Percentiles rank a stretch among this genome's conserved stretches.
Evolutionary conservation across 306 rosid species (phyloP).

Genomic region (Fragaria iinumae): DNA sequence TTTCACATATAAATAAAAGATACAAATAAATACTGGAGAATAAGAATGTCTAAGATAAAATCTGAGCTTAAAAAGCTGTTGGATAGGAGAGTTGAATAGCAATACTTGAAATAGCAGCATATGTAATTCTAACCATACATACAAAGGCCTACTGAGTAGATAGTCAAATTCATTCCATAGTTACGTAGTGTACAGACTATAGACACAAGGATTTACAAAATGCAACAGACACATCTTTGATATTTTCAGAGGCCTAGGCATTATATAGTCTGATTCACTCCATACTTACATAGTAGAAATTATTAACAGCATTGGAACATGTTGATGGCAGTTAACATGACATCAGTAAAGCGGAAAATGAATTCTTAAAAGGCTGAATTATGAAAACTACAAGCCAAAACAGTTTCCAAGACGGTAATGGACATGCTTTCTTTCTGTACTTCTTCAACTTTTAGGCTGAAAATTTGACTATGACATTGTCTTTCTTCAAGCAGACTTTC

Average conservation of each 20-base stretch:
- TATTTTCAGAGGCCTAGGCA: background rate
- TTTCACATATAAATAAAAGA: background rate
- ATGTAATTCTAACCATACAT: background rate
- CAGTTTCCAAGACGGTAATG: background rate
- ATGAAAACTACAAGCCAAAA: background rate
- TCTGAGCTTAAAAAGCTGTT: background rate
- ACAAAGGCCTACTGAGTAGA: background rate
- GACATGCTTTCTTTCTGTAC: background rate
- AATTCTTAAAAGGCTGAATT: background rate
- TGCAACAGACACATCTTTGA: background rate
- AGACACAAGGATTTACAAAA: background rate
- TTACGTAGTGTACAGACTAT: background rate
- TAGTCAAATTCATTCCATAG: constrained; percentile 1
- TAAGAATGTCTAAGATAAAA: background rate
- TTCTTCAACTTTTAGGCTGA: background rate
- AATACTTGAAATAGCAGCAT: background rate
- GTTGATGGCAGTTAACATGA: background rate
- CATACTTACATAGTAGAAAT: background rate
- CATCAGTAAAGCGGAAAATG: background rate
- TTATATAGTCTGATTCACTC: background rate
- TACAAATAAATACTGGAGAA: background rate
- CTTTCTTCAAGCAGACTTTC: background rate
- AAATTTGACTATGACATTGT: background rate
- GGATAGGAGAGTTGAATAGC: background rate
- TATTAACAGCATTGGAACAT: background rate